Evolutionary conservation across 1,139 yeast genomes (phyloP).

Genomic region (Diutina pseudorugosa): DNA sequence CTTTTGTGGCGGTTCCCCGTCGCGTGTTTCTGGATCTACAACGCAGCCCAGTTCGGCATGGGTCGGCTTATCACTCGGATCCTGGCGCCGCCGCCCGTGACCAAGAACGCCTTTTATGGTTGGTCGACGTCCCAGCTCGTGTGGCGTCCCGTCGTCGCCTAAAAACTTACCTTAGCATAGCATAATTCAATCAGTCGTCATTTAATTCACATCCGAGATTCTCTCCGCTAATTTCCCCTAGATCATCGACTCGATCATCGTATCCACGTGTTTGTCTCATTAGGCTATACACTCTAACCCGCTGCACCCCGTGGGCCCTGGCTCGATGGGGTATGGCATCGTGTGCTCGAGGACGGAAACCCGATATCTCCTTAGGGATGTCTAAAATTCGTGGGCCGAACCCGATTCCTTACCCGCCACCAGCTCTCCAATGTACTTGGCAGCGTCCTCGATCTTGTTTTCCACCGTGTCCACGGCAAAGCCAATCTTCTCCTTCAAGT

Average conservation of each 20-base stretch:
- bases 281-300: not conserved
- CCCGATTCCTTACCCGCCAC: conserved; percentile 3
- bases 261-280: not conserved
- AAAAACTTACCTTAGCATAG: not conserved
- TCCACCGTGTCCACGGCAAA: not conserved
- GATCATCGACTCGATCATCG: not conserved
- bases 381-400: not conserved
- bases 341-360: not conserved
- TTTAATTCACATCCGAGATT: too few species aligned
- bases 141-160: not conserved
- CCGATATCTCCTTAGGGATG: too few species aligned
- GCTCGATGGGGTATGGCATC: not conserved
- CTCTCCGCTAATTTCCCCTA: too few species aligned
- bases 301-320: not conserved
- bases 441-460: conserved; percentile 2
- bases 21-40: not conserved
- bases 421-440: not conserved
- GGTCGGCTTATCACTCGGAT: not conserved
- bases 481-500: not conserved
- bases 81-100: not conserved
- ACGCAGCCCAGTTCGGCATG: not conserved
- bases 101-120: not conserved
- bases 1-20: conserved; percentile 9
- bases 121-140: not conserved
- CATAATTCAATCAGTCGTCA: not conserved